A percentile compares a stretch with the other conserved stretches of the same genome.
Conservation (phyloP, 2,329 filamentous ascomycete species). For the Trichoderma sp. region DNA sequence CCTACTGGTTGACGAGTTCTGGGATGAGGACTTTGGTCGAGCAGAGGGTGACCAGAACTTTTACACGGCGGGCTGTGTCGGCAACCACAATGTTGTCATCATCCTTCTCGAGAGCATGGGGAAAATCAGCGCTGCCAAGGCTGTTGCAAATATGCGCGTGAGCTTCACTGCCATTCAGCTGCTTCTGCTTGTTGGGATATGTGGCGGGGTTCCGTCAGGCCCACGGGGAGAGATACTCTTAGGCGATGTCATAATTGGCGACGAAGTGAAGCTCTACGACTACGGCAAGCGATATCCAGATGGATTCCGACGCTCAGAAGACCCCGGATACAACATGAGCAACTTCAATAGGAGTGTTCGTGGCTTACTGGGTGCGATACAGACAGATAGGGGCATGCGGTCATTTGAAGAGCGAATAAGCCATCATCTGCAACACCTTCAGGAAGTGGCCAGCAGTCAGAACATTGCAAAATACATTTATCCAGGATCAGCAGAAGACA, state of each 20-base stretch:
- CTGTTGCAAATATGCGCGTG: conserved; percentile 28
- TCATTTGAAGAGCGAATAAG: conserved; percentile 11
- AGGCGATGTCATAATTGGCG: conserved; percentile 34
- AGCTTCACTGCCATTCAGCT: conserved; percentile 36
- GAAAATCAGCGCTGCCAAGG: conserved; percentile 29
- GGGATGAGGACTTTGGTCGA: conserved; percentile 10
- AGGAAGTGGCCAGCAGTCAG: conserved; percentile 3
- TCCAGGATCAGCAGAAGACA: conserved; percentile 31
- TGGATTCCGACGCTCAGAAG: conserved; percentile 28
- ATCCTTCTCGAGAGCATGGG: conserved; percentile 29
- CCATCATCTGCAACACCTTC: conserved; percentile 18
- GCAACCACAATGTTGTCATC: conserved; percentile 29
- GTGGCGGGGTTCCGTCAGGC: conserved; percentile 35
- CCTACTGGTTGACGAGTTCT: conserved; percentile 19
- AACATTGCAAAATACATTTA: conserved; percentile 24
- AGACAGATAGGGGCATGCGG: conserved; percentile 20
- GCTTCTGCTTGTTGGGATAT: conserved; percentile 39
- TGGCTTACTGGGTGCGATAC: conserved; percentile 27
- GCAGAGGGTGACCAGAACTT: conserved; percentile 20
- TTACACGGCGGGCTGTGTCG: conserved; percentile 26
- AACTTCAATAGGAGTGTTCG: conserved; percentile 29
- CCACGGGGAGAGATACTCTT: conserved; percentile 27
- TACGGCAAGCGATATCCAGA: conserved; percentile 28
- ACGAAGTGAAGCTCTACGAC: conserved; percentile 31
- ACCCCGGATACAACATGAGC: conserved; percentile 27